phyloP scores from a whole-genome alignment of 208 protist genomes.

The Zelonia costaricensis region DNA sequence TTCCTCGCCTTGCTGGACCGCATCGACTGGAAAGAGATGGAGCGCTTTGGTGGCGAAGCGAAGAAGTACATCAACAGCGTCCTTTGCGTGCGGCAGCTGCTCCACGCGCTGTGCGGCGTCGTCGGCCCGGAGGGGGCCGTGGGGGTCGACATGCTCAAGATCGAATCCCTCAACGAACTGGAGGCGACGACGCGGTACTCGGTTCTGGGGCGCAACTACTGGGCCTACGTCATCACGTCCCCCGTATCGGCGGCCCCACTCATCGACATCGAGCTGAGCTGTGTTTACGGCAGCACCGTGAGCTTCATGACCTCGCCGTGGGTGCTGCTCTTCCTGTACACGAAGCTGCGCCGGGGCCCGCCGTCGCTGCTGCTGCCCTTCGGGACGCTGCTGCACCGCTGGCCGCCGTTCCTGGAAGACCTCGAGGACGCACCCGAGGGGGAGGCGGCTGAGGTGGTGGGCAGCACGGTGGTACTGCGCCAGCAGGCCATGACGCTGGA shows the following conservation, averaged over 20 bases:
- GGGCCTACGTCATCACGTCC: slow-evolving; percentile 67
- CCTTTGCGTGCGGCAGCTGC: slow-evolving; percentile 68
- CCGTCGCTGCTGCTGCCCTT: slow-evolving; percentile 73
- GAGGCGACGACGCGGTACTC: slow-evolving; percentile 86
- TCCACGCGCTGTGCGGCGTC: slow-evolving; percentile 57
- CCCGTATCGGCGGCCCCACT: slow-evolving; percentile 66
- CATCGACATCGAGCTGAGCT: slow-evolving; percentile 73
- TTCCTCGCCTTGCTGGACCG: slow-evolving; percentile 76
- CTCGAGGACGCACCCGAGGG: slow-evolving; percentile 24
- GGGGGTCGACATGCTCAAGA: slow-evolving; percentile 87
- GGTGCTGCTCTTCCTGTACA: slow-evolving; percentile 77
- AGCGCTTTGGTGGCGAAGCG: slow-evolving; percentile 79
- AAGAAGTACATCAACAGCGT: slow-evolving; percentile 85
- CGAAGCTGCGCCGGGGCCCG: slow-evolving; percentile 48
- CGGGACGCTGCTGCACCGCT: slow-evolving; percentile 54
- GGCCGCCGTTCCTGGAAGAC: slow-evolving; percentile 52
- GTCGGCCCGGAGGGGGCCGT: slow-evolving; percentile 38
- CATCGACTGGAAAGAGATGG: slow-evolving; percentile 41
- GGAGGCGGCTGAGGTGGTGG: slow-evolving; percentile 19
- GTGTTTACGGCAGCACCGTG: slow-evolving; percentile 80
- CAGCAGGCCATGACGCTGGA: slow-evolving; percentile 75
- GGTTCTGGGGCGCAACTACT: slow-evolving; percentile 90
- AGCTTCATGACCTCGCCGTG: slow-evolving; percentile 83
- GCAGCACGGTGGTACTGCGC: slow-evolving; percentile 46
- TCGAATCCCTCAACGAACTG: slow-evolving; percentile 90